phyloP scores from a whole-genome alignment of 768 basidiomycete genomes.

The Phylloporus rhodoxanthus region DNA sequence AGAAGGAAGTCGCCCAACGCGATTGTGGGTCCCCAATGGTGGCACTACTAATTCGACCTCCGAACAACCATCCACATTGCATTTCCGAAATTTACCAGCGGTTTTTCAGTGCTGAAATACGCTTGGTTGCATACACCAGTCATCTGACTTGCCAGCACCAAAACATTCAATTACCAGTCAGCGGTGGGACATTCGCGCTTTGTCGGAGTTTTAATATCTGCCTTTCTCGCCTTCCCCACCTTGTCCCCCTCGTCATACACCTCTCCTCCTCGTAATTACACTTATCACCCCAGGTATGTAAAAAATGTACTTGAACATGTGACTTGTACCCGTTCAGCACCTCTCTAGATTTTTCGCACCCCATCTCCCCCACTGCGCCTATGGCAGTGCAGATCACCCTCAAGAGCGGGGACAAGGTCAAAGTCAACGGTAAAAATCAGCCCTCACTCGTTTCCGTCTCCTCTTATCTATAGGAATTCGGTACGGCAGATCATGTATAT shows the following conservation, averaged over 20 bases:
- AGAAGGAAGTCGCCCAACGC: constrained; percentile 11
- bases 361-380: constrained; percentile 13
- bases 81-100: background rate
- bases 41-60: constrained; percentile 9
- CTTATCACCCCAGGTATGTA: constrained; percentile 18
- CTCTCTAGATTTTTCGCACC: constrained; percentile 25
- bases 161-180: background rate
- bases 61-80: background rate
- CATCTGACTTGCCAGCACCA: background rate
- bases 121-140: no score
- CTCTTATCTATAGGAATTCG: constrained; percentile 20
- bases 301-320: constrained; percentile 13
- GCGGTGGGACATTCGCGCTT: constrained; percentile 28
- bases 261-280: constrained; percentile 19
- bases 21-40: constrained; percentile 1
- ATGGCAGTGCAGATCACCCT: constrained; percentile 45
- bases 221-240: constrained; percentile 30
- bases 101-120: no score
- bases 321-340: constrained; percentile 4
- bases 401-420: constrained; percentile 80
- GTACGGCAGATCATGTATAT: constrained; percentile 86
- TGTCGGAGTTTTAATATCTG: constrained; percentile 34
- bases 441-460: constrained; percentile 10
- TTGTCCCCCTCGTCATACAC: constrained; percentile 32
- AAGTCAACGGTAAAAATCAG: constrained; percentile 69